Evolutionary conservation across 2,329 filamentous ascomycete species (phyloP).

Genomic region (Bipolaris victoriae): DNA sequence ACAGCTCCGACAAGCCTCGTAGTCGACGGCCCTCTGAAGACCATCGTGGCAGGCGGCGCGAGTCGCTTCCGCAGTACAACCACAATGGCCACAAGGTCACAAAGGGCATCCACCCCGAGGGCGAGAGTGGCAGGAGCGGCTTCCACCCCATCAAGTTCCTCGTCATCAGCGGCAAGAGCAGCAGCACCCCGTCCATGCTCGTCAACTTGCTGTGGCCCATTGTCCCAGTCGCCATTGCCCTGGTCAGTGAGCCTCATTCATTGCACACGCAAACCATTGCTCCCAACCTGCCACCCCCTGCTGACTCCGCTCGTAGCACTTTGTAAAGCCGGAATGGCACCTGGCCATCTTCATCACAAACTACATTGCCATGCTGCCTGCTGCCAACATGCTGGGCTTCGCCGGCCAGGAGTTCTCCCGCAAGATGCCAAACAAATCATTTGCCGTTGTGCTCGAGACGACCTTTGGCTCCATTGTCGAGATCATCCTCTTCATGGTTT

Average conservation of each 20-base stretch:
- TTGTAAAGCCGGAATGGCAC: slow-evolving; percentile 62
- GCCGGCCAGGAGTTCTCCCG: slow-evolving; percentile 73
- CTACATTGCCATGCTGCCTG: slow-evolving; percentile 79
- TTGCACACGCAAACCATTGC: not conserved
- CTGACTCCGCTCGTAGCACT: slow-evolving; percentile 49
- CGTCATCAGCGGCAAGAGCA: slow-evolving; percentile 67
- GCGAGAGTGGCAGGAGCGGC: slow-evolving; percentile 72
- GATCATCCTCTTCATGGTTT: slow-evolving; percentile 80
- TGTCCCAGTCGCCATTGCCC: slow-evolving; percentile 73
- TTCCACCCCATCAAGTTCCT: slow-evolving; percentile 70
- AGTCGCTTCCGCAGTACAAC: slow-evolving; percentile 48
- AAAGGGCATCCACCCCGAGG: slow-evolving; percentile 56
- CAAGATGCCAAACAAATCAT: slow-evolving; percentile 73
- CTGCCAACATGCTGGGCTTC: slow-evolving; percentile 77
- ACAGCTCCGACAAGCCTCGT: slow-evolving; percentile 32
- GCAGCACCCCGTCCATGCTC: slow-evolving; percentile 65
- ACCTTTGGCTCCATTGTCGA: slow-evolving; percentile 77
- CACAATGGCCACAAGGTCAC: slow-evolving; percentile 54
- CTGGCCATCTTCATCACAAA: slow-evolving; percentile 71
- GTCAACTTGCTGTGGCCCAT: slow-evolving; percentile 78
- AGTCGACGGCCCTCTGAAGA: slow-evolving; percentile 19
- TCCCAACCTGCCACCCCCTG: not conserved
- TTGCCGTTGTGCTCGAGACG: slow-evolving; percentile 66
- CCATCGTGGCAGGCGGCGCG: slow-evolving; percentile 15
- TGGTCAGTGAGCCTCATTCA: slow-evolving; percentile 51